These are phyloP conservation scores for Penicillium occitanis DNA, from an alignment of 2,329 filamentous ascomycete species.

Conservation along the genomic window DNA sequence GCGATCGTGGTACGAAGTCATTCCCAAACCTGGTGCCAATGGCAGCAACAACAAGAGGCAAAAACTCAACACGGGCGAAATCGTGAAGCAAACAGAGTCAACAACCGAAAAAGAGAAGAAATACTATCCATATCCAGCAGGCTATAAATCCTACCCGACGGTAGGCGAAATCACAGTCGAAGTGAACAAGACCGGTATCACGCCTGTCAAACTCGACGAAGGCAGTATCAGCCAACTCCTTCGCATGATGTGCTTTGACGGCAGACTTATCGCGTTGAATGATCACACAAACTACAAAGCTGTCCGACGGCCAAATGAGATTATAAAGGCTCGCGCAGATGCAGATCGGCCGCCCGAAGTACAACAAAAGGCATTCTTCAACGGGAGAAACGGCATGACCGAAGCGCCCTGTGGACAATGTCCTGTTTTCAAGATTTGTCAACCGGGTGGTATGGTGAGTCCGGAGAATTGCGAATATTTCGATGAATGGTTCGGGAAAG, in stretches of 20 bases:
- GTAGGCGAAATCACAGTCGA: slow-evolving; percentile 72
- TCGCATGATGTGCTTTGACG: slow-evolving; percentile 86
- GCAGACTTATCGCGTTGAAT: slow-evolving; percentile 66
- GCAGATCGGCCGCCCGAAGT: slow-evolving; percentile 16
- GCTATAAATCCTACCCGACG: slow-evolving; percentile 77
- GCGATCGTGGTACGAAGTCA: slow-evolving; percentile 66
- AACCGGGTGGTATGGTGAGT: slow-evolving; percentile 85
- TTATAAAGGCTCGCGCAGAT: slow-evolving; percentile 25
- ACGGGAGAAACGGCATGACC: slow-evolving; percentile 71
- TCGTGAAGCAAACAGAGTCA: slow-evolving; percentile 29
- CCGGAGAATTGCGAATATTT: slow-evolving; percentile 92
- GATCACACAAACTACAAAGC: slow-evolving; percentile 53
- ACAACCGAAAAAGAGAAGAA: slow-evolving; percentile 27
- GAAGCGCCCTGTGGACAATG: slow-evolving; percentile 89
- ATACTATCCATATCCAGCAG: slow-evolving; percentile 57
- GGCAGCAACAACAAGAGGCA: slow-evolving; percentile 19
- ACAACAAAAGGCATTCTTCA: slow-evolving; percentile 35
- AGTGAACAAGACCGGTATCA: slow-evolving; percentile 67
- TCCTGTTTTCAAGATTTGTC: slow-evolving; percentile 89
- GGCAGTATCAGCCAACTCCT: slow-evolving; percentile 81
- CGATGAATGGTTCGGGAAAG: slow-evolving; percentile 69
- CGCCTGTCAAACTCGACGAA: slow-evolving; percentile 67
- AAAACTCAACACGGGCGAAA: slow-evolving; percentile 20
- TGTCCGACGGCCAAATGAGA: slow-evolving; percentile 40
- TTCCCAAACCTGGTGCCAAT: slow-evolving; percentile 35